phyloP scores from a whole-genome alignment of 1,284 basidiomycete species.

The Marasmius tenuissimus region DNA sequence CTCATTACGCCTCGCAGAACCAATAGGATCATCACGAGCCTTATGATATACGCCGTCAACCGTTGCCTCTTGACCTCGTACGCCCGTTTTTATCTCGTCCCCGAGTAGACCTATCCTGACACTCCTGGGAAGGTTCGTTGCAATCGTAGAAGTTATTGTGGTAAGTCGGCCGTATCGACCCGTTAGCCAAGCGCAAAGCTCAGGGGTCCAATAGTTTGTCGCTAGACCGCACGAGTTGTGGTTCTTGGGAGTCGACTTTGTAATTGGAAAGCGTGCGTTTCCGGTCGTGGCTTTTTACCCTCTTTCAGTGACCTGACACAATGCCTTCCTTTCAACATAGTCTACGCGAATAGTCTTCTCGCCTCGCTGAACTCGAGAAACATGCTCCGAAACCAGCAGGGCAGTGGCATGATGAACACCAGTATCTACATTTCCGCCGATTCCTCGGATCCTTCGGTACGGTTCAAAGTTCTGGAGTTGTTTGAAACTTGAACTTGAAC shows the following conservation, averaged over 20 bases:
- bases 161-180: conserved; percentile 20
- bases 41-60: conserved; percentile 40
- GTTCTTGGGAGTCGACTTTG: conserved; percentile 40
- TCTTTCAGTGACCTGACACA: background rate
- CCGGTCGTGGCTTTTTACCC: background rate
- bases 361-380: conserved; percentile 36
- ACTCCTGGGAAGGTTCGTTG: conserved; percentile 26
- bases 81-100: conserved; percentile 5
- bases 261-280: conserved; percentile 36
- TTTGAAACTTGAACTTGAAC: background rate
- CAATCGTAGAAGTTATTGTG: conserved; percentile 34
- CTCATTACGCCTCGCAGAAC: conserved; percentile 23
- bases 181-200: background rate
- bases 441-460: background rate
- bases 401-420: background rate
- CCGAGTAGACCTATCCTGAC: background rate
- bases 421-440: background rate
- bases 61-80: conserved; percentile 39
- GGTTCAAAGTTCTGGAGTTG: background rate
- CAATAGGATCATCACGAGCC: conserved; percentile 29
- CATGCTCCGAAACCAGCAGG: conserved; percentile 13
- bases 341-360: conserved; percentile 40
- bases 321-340: conserved; percentile 15
- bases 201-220: conserved; percentile 25
- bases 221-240: conserved; percentile 32